Evolutionary conservation across 805 yeast species (phyloP).

Genomic region (Scheffersomyces lignosus): DNA sequence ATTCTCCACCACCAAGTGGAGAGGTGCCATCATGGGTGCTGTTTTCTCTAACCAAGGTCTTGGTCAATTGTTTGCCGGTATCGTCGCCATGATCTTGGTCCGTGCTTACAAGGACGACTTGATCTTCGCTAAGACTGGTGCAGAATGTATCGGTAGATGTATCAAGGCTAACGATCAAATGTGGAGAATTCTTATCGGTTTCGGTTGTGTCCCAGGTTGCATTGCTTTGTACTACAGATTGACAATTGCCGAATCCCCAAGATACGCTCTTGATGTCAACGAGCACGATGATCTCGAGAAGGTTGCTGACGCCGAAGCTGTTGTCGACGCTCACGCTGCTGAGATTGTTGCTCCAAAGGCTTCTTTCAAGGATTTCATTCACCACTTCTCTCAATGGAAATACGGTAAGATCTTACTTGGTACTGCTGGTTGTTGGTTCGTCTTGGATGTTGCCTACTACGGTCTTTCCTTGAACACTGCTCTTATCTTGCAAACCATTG

Average conservation of each 20-base stretch:
- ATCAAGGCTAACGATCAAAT: slow-evolving; percentile 80
- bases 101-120: slow-evolving; percentile 73
- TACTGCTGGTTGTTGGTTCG: slow-evolving; percentile 91
- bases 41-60: slow-evolving; percentile 96
- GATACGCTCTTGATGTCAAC: slow-evolving; percentile 78
- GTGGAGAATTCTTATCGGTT: slow-evolving; percentile 91
- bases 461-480: slow-evolving; percentile 87
- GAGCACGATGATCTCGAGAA: slow-evolving; percentile 56
- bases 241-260: slow-evolving; percentile 93
- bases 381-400: slow-evolving; percentile 83
- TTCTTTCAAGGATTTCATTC: slow-evolving; percentile 67
- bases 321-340: slow-evolving; percentile 36
- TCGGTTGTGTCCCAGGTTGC: slow-evolving; percentile 87
- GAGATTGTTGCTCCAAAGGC: slow-evolving; percentile 72
- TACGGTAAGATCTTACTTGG: slow-evolving; percentile 81
- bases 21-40: slow-evolving; percentile 97
- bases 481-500: slow-evolving; percentile 75
- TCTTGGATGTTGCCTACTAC: slow-evolving; percentile 86
- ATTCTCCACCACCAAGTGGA: slow-evolving; percentile 92
- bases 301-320: slow-evolving; percentile 52
- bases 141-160: slow-evolving; percentile 68
- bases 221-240: slow-evolving; percentile 87
- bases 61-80: slow-evolving; percentile 89
- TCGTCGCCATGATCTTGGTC: slow-evolving; percentile 73
- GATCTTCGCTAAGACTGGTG: slow-evolving; percentile 48